Evolutionary conservation across 1,139 yeast species (phyloP), one percentile per base, ranked within the genome.

Genomic region (Blastobotrys raffinosifermentans): DNA sequence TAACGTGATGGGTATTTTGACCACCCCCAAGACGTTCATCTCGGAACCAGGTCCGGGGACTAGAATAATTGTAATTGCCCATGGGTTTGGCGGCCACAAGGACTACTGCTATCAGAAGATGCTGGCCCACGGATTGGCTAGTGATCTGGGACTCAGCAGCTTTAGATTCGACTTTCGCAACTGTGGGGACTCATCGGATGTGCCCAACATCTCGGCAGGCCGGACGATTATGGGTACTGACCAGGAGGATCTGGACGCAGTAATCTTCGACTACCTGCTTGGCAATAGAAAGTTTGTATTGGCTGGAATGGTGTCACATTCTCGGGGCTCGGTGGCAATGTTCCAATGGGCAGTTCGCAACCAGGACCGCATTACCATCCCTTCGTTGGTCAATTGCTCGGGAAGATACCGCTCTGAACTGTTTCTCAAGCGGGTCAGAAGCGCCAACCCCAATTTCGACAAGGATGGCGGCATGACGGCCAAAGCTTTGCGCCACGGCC

Each of bases 41-140:
- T 9, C 19, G 16, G 26, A 33, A 7, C 57, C 61, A 3, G 39
- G 41, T 1, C 35, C 45, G 19, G 66, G 67, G 2, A 57, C 63
- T 2, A 59, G 69, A 23, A 57, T 70, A 15, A 75, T 72, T 0
- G 51, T 78, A 2, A 45, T 77, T 8, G 47, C 69, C 14, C 96
- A 89, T 55, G 97, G 96, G 2, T 82, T 77, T 47, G 87, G 80
- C 0, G 94, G 95, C 0, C 94, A 87, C 56, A 73, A 87, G 46
- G 75, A 83, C 61, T 81, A 85, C 57, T 76, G 85, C 44, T 87
- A 82, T 60, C 89, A 81, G 48, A 72, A 73, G 29, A 49, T 63
- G 14, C 58, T 86, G 34, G 91, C 94, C 1, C 73, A 75, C 30
- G 60, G 61, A 23, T 57, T 89, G 37, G 79, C 91, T 0, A 58